A percentile compares a stretch with the other conserved stretches of the same genome.
Evolutionary conservation across 306 rosid species (phyloP).

Genomic region (Alnus rubra): DNA sequence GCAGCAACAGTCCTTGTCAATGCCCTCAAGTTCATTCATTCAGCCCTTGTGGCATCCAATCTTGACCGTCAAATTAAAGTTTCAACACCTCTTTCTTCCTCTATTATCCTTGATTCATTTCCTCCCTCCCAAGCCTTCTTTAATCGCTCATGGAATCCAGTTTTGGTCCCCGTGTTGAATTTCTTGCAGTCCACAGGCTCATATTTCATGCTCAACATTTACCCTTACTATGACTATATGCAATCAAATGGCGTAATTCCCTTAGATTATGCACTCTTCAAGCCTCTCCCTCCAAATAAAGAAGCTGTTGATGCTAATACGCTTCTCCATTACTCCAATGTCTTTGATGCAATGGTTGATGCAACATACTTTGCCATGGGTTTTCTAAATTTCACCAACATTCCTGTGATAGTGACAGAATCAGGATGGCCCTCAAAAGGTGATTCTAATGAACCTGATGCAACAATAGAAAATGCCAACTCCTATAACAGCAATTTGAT

Average conservation of each 20-base stretch:
- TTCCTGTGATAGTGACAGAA: conserved; percentile 74
- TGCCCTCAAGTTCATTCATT: conserved; percentile 72
- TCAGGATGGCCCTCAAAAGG: conserved; percentile 91
- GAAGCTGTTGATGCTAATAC: conserved; percentile 89
- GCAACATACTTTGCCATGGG: conserved; percentile 80
- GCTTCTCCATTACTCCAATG: conserved; percentile 78
- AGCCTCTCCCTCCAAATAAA: conserved; percentile 68
- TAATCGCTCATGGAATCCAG: conserved; percentile 58
- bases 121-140: conserved; percentile 93
- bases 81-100: conserved; percentile 74
- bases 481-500: conserved; percentile 84
- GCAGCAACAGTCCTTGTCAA: conserved; percentile 68
- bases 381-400: conserved; percentile 66
- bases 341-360: conserved; percentile 81
- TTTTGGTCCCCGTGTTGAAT: conserved; percentile 70
- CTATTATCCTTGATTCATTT: conserved; percentile 77
- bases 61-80: conserved; percentile 75
- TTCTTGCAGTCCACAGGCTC: conserved; percentile 76
- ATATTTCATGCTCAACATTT: conserved; percentile 71
- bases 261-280: conserved; percentile 73
- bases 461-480: conserved; percentile 77
- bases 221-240: conserved; percentile 88
- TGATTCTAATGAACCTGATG: conserved; percentile 65
- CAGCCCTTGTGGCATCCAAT: conserved; percentile 76
- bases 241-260: conserved; percentile 78